Evolutionary conservation across 2,329 filamentous ascomycete genomes (phyloP), one percentile per base, ranked within the genome.

Genomic region (Phaeosphaeria sp.): DNA sequence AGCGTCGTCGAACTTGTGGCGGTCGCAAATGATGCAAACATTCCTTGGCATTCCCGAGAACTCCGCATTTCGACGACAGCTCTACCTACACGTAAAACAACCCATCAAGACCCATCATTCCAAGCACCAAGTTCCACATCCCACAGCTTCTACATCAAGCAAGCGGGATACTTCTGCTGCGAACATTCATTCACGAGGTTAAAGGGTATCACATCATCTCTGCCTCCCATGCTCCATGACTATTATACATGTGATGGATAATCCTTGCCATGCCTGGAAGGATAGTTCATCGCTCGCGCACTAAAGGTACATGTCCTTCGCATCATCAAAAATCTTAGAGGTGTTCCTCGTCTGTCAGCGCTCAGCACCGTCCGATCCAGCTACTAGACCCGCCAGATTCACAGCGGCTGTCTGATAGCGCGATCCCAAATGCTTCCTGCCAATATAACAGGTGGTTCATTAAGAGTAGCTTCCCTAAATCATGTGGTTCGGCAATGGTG

Each of bases 391-490:
- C 81, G 18, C 90, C 89, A 2, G 73, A 79, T 6, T 83, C 86
- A 27, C 76, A 83, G 61, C 80, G 80, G 3, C 83, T 74, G 17
- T 79, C 69, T 3, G 69, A 69, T 3, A 60, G 58, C 49, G 69
- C 41, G 49, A 72, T 71, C 9, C 61, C 63, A 54, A 74, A 69
- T 3, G 79, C 76, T 23, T 87, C 72, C 18, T 73, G 75, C 60
- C 82, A 80, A 78, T 92, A 87, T 47, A 89, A 83, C 79, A 93
- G 92, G 78, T 93, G 90, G 80, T 94, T 94, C 80, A 91, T 83
- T 15, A 93, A 80, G 18, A 90, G 85, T 68, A 94, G 82, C 62
- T 86, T 83, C 62, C 85, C 85, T 0, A 81, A 80, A 0, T 80
- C 71, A 41, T 90, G 71, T 1, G 80, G 71, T 17, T 73, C 62